Evolutionary conservation across 2,329 filamentous ascomycete species (phyloP), one percentile per base, ranked within the genome.

Genomic region (Colletotrichum eremochloae): DNA sequence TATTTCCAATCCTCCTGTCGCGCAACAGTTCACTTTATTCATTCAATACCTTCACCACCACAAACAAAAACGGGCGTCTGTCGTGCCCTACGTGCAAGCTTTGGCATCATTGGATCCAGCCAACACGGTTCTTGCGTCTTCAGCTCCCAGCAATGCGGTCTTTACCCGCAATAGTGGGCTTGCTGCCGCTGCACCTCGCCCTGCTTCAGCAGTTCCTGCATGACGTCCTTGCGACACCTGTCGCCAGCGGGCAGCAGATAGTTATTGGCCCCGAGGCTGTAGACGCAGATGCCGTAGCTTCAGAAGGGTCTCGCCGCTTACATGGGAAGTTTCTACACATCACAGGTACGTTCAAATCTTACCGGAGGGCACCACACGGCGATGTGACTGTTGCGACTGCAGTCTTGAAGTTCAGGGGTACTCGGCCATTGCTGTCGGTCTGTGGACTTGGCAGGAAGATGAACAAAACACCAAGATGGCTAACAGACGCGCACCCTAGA

Each of bases 281-380:
- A 18, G 56, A 58, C n/a, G 38, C 7, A 61, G 76, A 79, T 71
- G 77, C 24, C 57, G 76, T 79, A 72, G 77, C 77, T 68, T 84
- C 84, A 74, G 87, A 85, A 77, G 83, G 57, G 40, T 48, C 70
- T 50, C 70, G 70, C 12, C 70, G 70, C 50, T 55, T 94, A 77
- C 88, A 89, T 75, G 94, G 94, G 75, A 90, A 89, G 80, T 97
- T 97, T 84, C 86, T 97, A 79, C 94, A 97, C 82, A 93, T 97
- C 76, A 96, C 94, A 83, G 95, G 94, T 96, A 84, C 74, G 87
- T 63, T 80, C 74, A 52, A 42, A 73, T 60, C 60, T 61, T 56
- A 61, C 36, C 20, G 9, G 33, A 70, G 8, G 24, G 48, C 38
- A 61, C 60, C 11, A 29, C 11, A 48, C 24, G 15, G 18, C 24